Evolutionary conservation across 345 rosid genomes (phyloP).

Genomic region (Clausena lansium): DNA sequence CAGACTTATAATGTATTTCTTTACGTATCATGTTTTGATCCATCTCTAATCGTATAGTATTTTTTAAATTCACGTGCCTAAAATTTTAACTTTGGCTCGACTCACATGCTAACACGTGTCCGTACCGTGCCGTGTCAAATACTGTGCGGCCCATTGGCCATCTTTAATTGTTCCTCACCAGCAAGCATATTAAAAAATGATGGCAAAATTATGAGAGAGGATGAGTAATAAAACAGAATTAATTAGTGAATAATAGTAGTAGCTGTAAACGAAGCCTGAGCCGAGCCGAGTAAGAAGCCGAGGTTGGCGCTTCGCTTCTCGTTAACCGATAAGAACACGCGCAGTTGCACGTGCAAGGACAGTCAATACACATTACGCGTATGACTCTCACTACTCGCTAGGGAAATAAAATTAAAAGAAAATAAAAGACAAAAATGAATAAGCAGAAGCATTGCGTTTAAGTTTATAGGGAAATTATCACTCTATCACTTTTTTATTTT

Average conservation of each 20-base stretch:
- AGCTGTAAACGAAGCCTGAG: conserved; percentile 19
- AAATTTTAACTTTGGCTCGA: too few relatives aligned
- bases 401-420: neutral
- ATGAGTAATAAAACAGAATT: too few relatives aligned
- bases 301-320: conserved; percentile 50
- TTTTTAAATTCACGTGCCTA: too few relatives aligned
- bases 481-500: too few relatives aligned
- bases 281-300: conserved; percentile 60
- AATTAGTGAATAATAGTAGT: neutral
- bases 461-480: too few relatives aligned
- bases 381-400: conserved; percentile 5
- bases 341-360: conserved; percentile 57
- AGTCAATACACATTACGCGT: conserved; percentile 29
- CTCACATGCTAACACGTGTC: too few relatives aligned
- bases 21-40: too few relatives aligned
- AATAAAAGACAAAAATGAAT: neutral
- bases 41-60: too few relatives aligned
- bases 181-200: neutral
- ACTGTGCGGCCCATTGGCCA: too few relatives aligned
- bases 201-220: neutral
- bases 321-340: conserved; percentile 37
- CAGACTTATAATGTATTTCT: too few relatives aligned
- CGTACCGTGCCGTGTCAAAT: too few relatives aligned
- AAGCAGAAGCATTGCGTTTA: neutral
- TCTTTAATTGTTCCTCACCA: too few relatives aligned